Evolutionary conservation across 2,329 filamentous ascomycete genomes (phyloP).

Genomic region (Hirsutella minnesotensis): DNA sequence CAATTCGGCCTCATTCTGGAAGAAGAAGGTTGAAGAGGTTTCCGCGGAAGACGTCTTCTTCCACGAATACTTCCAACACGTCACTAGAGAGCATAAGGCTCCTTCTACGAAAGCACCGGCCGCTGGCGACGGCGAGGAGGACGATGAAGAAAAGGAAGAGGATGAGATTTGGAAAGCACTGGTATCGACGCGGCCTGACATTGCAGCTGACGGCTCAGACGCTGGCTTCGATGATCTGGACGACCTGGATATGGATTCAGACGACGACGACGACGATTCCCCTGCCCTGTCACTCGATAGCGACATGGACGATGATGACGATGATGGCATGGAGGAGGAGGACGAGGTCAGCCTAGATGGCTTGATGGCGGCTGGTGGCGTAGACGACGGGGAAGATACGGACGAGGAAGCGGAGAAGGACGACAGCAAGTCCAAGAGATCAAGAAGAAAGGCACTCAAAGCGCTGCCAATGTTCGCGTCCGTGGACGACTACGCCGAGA

Average conservation of each 20-base stretch:
- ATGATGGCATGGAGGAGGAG: constrained; percentile 28
- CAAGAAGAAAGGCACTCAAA: constrained; percentile 76
- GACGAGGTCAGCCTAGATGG: constrained; percentile 31
- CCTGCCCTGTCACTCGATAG: constrained; percentile 25
- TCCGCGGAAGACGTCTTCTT: constrained; percentile 94
- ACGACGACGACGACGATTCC: constrained; percentile 36
- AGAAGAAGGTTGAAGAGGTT: constrained; percentile 77
- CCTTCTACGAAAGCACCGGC: constrained; percentile 44
- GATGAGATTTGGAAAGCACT: constrained; percentile 89
- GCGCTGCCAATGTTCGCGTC: constrained; percentile 86
- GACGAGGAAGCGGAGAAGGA: constrained; percentile 36
- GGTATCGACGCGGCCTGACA: constrained; percentile 65
- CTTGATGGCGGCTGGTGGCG: constrained; percentile 17
- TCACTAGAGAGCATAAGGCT: constrained; percentile 49
- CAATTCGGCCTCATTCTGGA: constrained; percentile 87
- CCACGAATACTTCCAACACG: constrained; percentile 84
- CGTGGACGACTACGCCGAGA: constrained; percentile 81
- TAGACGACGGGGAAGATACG: constrained; percentile 30
- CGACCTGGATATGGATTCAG: constrained; percentile 35
- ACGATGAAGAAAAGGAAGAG: constrained; percentile 45
- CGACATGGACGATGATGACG: constrained; percentile 34
- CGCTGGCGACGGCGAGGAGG: constrained; percentile 36
- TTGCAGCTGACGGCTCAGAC: constrained; percentile 36
- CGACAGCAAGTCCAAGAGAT: constrained; percentile 15
- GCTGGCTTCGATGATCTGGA: constrained; percentile 37